Conservation (phyloP, 768 basidiomycete genomes). For the Boletus subparvulus region DNA sequence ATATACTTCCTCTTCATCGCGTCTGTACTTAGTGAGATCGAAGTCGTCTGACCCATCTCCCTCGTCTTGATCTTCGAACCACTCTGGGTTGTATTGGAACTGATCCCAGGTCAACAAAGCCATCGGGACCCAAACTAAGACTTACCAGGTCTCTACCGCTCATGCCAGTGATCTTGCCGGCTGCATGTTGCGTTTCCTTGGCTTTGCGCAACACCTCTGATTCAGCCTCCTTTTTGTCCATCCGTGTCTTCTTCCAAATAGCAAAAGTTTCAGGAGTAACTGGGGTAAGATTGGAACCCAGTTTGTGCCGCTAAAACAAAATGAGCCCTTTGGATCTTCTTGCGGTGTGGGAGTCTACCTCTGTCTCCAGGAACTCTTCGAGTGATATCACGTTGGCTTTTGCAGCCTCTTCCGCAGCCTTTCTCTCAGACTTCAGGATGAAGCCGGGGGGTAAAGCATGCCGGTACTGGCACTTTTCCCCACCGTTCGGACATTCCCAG, state of each 20-base stretch:
- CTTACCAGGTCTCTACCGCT: slow-evolving; percentile 90
- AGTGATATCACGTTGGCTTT: slow-evolving; percentile 87
- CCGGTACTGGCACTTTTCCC: slow-evolving; percentile 87
- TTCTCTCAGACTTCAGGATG: slow-evolving; percentile 90
- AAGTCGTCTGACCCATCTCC: slow-evolving; percentile 47
- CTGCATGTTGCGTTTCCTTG: slow-evolving; percentile 76
- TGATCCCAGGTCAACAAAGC: slow-evolving; percentile 31
- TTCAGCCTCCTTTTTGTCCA: slow-evolving; percentile 95
- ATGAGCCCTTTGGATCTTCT: not conserved
- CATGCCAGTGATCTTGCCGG: slow-evolving; percentile 92
- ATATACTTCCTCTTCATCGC: slow-evolving; percentile 31
- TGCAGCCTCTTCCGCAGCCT: slow-evolving; percentile 87
- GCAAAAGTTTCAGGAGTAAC: slow-evolving; percentile 92
- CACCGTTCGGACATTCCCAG: slow-evolving; percentile 87
- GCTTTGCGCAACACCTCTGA: slow-evolving; percentile 75
- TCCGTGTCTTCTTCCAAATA: slow-evolving; percentile 90
- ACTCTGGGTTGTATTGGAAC: slow-evolving; percentile 96
- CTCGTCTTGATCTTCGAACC: slow-evolving; percentile 80
- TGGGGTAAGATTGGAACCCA: slow-evolving; percentile 86
- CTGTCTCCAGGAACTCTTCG: slow-evolving; percentile 97
- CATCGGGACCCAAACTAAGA: slow-evolving; percentile 8
- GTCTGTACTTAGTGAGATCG: slow-evolving; percentile 61
- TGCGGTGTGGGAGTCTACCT: slow-evolving; percentile 52
- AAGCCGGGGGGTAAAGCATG: slow-evolving; percentile 97
- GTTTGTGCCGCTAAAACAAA: slow-evolving; percentile 79